Percentiles rank a stretch among this genome's conserved stretches.
phyloP scores from a whole-genome alignment of 805 yeast genomes.

The Candida orba region DNA sequence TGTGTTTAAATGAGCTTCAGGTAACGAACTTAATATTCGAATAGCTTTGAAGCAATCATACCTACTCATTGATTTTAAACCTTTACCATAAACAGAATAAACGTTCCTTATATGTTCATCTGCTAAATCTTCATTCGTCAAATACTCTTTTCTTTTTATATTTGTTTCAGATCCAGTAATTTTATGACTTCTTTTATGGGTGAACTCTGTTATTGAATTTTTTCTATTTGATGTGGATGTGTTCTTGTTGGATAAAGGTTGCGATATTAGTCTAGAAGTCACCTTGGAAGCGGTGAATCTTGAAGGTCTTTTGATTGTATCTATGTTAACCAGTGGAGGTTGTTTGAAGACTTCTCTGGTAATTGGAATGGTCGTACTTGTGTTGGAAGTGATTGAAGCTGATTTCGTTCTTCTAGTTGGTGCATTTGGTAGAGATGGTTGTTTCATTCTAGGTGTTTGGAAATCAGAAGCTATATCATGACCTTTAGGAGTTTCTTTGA shows the following conservation, averaged over 20 bases:
- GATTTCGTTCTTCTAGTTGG: conserved; percentile 32
- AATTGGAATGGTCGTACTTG: conserved; percentile 5
- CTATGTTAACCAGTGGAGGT: conserved; percentile 16
- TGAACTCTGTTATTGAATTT: conserved; percentile 8
- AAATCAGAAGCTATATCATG: conserved; percentile 23
- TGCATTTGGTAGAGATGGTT: conserved; percentile 29
- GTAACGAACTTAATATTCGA: conserved; percentile 55
- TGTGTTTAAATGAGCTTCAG: conserved; percentile 54
- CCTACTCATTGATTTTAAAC: conserved; percentile 49
- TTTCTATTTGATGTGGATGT: conserved; percentile 6
- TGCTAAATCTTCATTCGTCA: conserved; percentile 20
- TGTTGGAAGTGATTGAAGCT: conserved; percentile 5
- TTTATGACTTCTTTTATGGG: conserved; percentile 15
- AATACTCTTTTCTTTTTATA: conserved; percentile 11
- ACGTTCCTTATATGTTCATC: conserved; percentile 40
- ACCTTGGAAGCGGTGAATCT: conserved; percentile 37
- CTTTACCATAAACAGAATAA: conserved; percentile 50
- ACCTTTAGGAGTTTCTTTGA: conserved; percentile 15
- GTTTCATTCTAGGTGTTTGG: conserved; percentile 36
- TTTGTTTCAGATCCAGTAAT: conserved; percentile 3
- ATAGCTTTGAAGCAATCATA: conserved; percentile 81
- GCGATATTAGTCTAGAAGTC: conserved; percentile 41
- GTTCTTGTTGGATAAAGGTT: conserved; percentile 25
- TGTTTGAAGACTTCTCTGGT: conserved; percentile 13
- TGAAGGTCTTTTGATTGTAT: conserved; percentile 19